Evolutionary conservation across 83 land plant genomes (phyloP).

Genomic region (Thuja plicata): DNA sequence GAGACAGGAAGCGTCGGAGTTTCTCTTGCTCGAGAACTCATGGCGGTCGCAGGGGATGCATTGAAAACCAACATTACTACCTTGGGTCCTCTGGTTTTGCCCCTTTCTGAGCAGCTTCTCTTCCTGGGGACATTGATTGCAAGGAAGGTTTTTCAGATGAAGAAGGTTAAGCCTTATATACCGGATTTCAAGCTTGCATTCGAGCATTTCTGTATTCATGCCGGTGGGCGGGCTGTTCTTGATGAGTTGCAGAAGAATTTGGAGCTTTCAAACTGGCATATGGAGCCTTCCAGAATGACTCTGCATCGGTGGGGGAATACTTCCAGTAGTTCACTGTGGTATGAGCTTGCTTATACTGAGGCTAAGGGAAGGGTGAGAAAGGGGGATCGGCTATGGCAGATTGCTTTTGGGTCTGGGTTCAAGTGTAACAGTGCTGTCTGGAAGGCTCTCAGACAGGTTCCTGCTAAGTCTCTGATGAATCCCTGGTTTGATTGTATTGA

Average conservation of each 20-base stretch:
- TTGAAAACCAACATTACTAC: constrained; percentile 14
- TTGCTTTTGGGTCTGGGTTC: constrained; percentile 17
- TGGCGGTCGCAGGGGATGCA: constrained; percentile 12
- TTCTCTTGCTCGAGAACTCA: constrained; percentile 7
- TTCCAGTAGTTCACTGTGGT: constrained; percentile 20
- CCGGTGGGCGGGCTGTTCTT: constrained; percentile 16
- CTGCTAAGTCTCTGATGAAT: neutral
- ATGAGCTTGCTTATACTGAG: constrained; percentile 24
- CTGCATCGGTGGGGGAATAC: constrained; percentile 24
- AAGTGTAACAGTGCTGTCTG: constrained; percentile 30
- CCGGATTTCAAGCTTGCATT: constrained; percentile 25
- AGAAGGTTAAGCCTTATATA: constrained; percentile 4
- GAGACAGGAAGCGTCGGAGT: neutral
- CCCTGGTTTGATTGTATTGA: constrained; percentile 30
- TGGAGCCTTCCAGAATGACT: constrained; percentile 23
- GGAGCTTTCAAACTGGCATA: neutral
- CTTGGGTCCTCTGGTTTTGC: constrained; percentile 2
- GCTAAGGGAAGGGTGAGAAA: constrained; percentile 16
- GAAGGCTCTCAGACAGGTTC: constrained; percentile 16
- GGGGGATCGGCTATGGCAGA: constrained; percentile 33
- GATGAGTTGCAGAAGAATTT: constrained; percentile 22
- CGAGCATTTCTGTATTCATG: constrained; percentile 22
- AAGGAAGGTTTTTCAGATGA: neutral
- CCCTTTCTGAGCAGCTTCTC: neutral
- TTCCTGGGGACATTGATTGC: neutral